Evolutionary conservation across 2,329 filamentous ascomycete genomes (phyloP), one percentile per base, ranked within the genome.

Genomic region (Westerdykella sp.): DNA sequence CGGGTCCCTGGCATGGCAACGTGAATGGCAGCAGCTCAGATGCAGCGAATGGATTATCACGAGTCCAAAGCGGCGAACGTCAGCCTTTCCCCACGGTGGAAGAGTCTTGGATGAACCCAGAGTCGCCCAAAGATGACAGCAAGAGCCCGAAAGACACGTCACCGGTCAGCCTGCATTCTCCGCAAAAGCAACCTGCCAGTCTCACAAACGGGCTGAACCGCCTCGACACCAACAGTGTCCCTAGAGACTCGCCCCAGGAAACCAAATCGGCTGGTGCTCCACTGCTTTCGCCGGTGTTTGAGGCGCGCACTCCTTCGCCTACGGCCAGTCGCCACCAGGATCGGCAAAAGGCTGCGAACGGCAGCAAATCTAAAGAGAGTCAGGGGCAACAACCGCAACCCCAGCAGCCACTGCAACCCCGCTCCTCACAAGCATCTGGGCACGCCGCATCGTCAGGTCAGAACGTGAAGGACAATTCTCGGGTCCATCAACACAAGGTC

Each of bases 221-320:
- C 18, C 42, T 67, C 28, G 65, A 67, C 39, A 66, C 59, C 2
- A 44, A 56, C 14, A 80, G 78, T 45, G 75, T 76, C 3, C 61
- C 74, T 30, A 56, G 58, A 34, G 49, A 55, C 23, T 53, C 60
- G 16, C 57, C 63, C n/a, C 64, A 66, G 35, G 63, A 65, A 40
- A 49, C 62, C 39, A 60, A 65, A 39, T 66, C 63, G 5, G 63
- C 65, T 15, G 60, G 56, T 75, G 51, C 66, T 9, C 71, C 72
- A 4, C 49, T 75, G 16, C 72, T 90, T 2, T 89, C 85, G 0
- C 85, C 85, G 0, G 85, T 89, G 0, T 84, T 84, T 42, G 85
- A 89, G 67, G 77, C 78, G 5, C 75, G 77, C n/a, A 84, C 82
- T 0, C 83, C 84, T 2, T 87, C 85, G 1, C 84, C 85, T 1